Base-by-base conservation (phyloP, 2,329 filamentous ascomycete species). In the Neopestalotiopsis rosae region DNA sequence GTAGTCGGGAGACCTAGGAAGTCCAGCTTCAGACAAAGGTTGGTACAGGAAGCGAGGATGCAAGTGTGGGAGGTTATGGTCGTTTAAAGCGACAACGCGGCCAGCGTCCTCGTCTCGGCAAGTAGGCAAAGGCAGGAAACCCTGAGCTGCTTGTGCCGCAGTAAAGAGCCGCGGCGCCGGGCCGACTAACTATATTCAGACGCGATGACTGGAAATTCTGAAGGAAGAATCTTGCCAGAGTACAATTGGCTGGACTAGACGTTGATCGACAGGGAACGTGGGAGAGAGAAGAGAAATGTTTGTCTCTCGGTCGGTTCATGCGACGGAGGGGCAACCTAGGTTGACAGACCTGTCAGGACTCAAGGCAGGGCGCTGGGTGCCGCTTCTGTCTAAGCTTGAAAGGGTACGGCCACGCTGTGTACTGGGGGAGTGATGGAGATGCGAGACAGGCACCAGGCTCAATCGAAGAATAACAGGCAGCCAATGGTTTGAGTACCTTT, bases 111-210 rank as follows among this genome's bases (percentile, higher is more conserved):
- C 45, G 45, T 52, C 45, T 57, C 63, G 63, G 63, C 28, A 34
- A 34, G 34, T n/a, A 57, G 63, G 63, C 63, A 66, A 34, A 5
- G 40, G 17, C 49, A 49, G 10, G 6, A 52, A 52, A 62, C 59
- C 52, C 64, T 30, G 32, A 61, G 17, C 59, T 63, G 68, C 34
- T 64, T 69, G 65, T 69, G 68, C 62, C 68, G 68, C 68, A 69
- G 45, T 34, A 63, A 56, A 17, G 45, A 42, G 58, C 42, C 66
- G 20, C 40, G 58, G 42, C 52, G 7, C 66, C 59, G 66, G 66
- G 57, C 66, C 59, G 61, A 68, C n/a, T 20, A 61, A 52, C 57
- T 62, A 34, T 62, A 30, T 62, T n/a, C 30, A 62, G 59, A 62
- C 14, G 34, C 30, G 30, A 45, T 40, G 13, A 67, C 17, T 32